Percentiles rank a stretch among this genome's conserved stretches.
Evolutionary conservation across 2,329 filamentous ascomycete genomes (phyloP).

Genomic region (Colletotrichum somersetense): DNA sequence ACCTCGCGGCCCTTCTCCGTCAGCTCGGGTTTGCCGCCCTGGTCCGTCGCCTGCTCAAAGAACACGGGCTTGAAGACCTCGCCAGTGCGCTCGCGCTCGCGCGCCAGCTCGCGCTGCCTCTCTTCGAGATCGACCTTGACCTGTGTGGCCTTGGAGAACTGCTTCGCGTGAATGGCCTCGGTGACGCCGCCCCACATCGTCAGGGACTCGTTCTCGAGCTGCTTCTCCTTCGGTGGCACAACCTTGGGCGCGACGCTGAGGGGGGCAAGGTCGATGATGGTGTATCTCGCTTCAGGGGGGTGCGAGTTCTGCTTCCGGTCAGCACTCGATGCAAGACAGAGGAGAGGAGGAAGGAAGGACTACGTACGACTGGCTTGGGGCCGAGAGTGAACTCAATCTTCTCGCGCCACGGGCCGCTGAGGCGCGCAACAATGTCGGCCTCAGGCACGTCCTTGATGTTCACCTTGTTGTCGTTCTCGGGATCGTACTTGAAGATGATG

Average conservation of each 20-base stretch:
- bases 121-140: slow-evolving; percentile 95
- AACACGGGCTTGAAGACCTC: slow-evolving; percentile 88
- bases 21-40: slow-evolving; percentile 67
- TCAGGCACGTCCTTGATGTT: slow-evolving; percentile 89
- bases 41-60: slow-evolving; percentile 75
- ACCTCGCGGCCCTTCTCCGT: slow-evolving; percentile 66
- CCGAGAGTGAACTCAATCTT: slow-evolving; percentile 73
- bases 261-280: slow-evolving; percentile 90
- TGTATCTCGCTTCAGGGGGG: slow-evolving; percentile 71
- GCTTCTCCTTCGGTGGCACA: slow-evolving; percentile 80
- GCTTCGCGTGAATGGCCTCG: slow-evolving; percentile 83
- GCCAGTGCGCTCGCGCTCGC: slow-evolving; percentile 78
- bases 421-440: slow-evolving; percentile 82
- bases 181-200: slow-evolving; percentile 91
- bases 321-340: slow-evolving; percentile 34
- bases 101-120: slow-evolving; percentile 84
- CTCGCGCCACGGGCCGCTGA: slow-evolving; percentile 89
- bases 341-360: neutral
- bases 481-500: slow-evolving; percentile 90
- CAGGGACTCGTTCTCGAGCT: slow-evolving; percentile 90
- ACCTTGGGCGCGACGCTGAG: slow-evolving; percentile 83
- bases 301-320: slow-evolving; percentile 55
- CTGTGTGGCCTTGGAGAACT: slow-evolving; percentile 85
- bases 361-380: slow-evolving; percentile 71
- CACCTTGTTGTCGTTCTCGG: slow-evolving; percentile 83